Evolutionary conservation across 345 rosid genomes (phyloP).

Genomic region (Acer saccharum): DNA sequence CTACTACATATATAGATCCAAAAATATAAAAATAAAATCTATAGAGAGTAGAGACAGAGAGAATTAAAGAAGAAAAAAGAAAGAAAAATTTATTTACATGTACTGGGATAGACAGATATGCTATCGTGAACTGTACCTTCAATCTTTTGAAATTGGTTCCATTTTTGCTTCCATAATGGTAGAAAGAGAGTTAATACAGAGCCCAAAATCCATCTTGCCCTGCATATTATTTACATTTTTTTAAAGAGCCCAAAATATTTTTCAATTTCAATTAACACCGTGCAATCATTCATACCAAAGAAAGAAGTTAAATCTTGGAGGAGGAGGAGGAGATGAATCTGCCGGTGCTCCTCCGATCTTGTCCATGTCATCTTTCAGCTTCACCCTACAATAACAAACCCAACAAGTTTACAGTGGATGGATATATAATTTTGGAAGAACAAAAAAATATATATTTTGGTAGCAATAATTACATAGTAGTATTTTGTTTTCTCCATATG

Average conservation of each 20-base stretch:
- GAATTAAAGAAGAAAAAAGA: too few relatives aligned
- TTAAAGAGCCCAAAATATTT: too few relatives aligned
- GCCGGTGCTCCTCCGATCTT: constrained; percentile 5
- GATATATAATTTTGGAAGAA: too few relatives aligned
- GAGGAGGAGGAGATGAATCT: constrained; percentile 24
- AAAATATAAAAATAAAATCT: too few relatives aligned
- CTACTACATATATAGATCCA: too few relatives aligned
- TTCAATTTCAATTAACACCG: too few relatives aligned
- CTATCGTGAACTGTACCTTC: constrained; percentile 44
- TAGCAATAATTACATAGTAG: background rate
- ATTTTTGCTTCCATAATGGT: constrained; percentile 56
- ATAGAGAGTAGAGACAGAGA: too few relatives aligned
- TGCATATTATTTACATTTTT: constrained; percentile 25
- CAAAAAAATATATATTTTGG: background rate
- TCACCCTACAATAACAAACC: constrained; percentile 4
- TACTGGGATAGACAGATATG: too few relatives aligned
- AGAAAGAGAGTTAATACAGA: constrained; percentile 45
- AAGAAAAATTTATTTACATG: too few relatives aligned
- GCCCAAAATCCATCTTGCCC: constrained; percentile 69
- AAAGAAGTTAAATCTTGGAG: constrained; percentile 35
- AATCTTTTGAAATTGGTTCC: constrained; percentile 41
- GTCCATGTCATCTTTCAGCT: constrained; percentile 15
- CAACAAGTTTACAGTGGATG: too few relatives aligned
- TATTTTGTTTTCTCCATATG: constrained; percentile 9
- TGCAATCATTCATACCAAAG: constrained; percentile 34